A percentile compares a stretch with the other conserved stretches of the same genome.
phyloP scores from a whole-genome alignment of 202 grass and related monocot genomes.

The Brachypodium distachyon region DNA sequence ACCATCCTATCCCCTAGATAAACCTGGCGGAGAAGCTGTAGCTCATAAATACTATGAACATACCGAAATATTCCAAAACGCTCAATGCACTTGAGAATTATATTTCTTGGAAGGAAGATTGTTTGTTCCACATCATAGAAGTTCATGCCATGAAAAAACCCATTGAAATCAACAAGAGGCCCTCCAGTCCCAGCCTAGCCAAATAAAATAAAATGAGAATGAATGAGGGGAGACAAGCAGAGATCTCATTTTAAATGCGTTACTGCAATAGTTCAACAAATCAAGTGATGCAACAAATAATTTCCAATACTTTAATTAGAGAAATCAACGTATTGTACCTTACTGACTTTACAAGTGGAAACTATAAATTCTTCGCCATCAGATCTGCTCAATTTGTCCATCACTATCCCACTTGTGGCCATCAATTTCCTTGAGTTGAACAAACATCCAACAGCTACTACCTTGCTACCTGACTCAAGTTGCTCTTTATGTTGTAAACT shows the following conservation, averaged over 20 bases:
- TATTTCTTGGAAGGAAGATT: not conserved
- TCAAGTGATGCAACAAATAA: not conserved
- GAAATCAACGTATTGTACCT: not conserved
- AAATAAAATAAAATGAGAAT: not conserved
- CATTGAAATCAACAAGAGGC: not conserved
- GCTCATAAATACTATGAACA: not conserved
- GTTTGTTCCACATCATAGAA: not conserved
- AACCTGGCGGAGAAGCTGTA: not conserved
- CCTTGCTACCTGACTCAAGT: not conserved
- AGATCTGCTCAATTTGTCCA: not conserved
- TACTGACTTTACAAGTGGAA: not conserved
- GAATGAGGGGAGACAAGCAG: not conserved
- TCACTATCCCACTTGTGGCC: not conserved
- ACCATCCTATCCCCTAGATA: too few species aligned
- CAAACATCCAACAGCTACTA: not conserved
- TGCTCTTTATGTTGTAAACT: not conserved
- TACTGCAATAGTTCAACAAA: not conserved
- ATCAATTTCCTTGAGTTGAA: not conserved
- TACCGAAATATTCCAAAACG: not conserved
- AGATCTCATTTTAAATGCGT: not conserved
- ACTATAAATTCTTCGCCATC: not conserved
- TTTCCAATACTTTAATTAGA: not conserved
- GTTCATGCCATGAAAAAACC: not conserved
- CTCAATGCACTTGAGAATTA: not conserved
- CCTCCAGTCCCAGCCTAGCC: not conserved